A percentile compares a stretch with the other conserved stretches of the same genome.
These are phyloP conservation scores for Austroboletus novae-zelandiae DNA, from an alignment of 1,284 basidiomycete genomes.

Conservation along the genomic window DNA sequence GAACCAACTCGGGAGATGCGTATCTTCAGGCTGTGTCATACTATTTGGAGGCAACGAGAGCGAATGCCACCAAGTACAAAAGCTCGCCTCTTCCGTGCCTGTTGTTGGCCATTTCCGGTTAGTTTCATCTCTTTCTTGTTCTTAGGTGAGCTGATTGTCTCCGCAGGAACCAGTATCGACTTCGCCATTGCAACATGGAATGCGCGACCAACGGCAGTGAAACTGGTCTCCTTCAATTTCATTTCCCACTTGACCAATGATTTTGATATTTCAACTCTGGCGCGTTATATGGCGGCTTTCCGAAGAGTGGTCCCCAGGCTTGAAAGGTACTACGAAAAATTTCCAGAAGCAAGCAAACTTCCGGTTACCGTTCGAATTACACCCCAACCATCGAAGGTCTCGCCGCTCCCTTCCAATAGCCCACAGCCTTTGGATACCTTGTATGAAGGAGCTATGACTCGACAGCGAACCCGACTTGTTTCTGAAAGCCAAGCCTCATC, in stretches of 20 bases:
- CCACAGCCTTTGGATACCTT: too few species aligned
- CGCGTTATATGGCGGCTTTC: conserved; percentile 7
- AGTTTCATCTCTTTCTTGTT: background rate
- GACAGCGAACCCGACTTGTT: too few species aligned
- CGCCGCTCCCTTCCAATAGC: too few species aligned
- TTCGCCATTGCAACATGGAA: conserved; percentile 7
- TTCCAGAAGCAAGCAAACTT: background rate
- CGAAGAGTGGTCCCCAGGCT: background rate
- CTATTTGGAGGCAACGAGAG: background rate
- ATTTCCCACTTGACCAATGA: too few species aligned
- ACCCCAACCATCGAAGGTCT: too few species aligned
- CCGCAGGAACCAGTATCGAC: background rate
- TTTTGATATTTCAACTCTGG: background rate
- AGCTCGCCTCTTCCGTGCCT: background rate
- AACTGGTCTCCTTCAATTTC: background rate
- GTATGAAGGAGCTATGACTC: too few species aligned
- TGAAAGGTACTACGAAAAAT: background rate
- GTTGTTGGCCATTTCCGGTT: background rate
- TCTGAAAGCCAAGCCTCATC: too few species aligned
- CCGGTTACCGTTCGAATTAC: background rate
- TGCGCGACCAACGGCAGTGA: background rate
- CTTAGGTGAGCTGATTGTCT: background rate
- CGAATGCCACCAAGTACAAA: background rate
- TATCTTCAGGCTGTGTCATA: background rate
- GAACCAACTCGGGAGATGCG: too few species aligned